These are phyloP conservation scores for Hibiscus mutabilis DNA, from an alignment of 345 rosid genomes.

Conservation along the genomic window DNA sequence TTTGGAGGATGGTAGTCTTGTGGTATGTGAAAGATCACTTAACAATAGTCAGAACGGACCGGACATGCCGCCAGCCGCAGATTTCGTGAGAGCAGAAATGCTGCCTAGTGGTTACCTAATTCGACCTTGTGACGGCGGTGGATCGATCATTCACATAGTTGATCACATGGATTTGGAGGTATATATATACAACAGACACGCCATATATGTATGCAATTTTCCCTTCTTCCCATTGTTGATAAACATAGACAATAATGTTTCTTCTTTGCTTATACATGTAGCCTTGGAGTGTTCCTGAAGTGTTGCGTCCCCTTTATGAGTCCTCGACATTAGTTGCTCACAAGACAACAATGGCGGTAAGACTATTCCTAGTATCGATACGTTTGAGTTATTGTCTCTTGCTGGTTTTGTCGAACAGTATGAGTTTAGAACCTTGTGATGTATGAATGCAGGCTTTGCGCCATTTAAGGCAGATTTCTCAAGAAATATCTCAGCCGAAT, in stretches of 20 bases:
- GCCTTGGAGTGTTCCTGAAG: slow-evolving; percentile 99
- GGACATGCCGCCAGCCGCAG: slow-evolving; percentile 84
- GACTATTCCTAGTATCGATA: background rate
- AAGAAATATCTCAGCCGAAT: slow-evolving; percentile 85
- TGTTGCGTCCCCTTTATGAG: slow-evolving; percentile 89
- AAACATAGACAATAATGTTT: background rate
- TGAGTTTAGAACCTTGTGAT: background rate
- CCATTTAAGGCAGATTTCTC: slow-evolving; percentile 84
- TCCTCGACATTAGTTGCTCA: slow-evolving; percentile 90
- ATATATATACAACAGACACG: background rate
- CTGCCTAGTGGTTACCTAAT: slow-evolving; percentile 91
- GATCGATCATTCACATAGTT: slow-evolving; percentile 88
- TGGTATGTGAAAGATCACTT: slow-evolving; percentile 94
- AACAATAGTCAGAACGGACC: slow-evolving; percentile 95
- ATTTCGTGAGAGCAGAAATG: slow-evolving; percentile 87
- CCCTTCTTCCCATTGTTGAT: slow-evolving; percentile 11
- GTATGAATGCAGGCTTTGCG: slow-evolving; percentile 65
- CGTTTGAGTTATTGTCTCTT: slow-evolving; percentile 3
- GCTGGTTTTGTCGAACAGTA: background rate
- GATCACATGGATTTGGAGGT: slow-evolving; percentile 97
- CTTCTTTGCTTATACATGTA: slow-evolving; percentile 20
- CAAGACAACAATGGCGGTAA: slow-evolving; percentile 91
- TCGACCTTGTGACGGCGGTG: slow-evolving; percentile 98
- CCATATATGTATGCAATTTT: slow-evolving; percentile 7
- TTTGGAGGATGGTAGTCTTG: slow-evolving; percentile 95